Evolutionary conservation across 2,329 filamentous ascomycete genomes (phyloP), one percentile per base, ranked within the genome.

Genomic region (Rutstroemia sydowiana): DNA sequence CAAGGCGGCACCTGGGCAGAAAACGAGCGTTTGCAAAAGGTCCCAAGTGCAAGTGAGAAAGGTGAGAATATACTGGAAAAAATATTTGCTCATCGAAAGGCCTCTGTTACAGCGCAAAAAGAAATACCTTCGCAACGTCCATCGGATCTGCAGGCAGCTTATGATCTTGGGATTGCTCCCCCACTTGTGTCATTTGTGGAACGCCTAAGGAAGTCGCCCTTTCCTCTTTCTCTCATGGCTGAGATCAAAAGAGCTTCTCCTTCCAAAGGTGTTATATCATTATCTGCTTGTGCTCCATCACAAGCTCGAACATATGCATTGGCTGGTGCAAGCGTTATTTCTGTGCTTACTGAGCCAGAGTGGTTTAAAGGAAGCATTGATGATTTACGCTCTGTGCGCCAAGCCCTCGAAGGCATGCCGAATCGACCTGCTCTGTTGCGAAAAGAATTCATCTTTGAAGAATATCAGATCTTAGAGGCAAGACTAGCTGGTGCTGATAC

Each of bases 321-420:
- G 47, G 91, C 93, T 6, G 95, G 93, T 13, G 93, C 93, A 44
- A 97, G 92, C 66, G 89, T 95, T 36, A 98, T 98, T 59, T 97
- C 93, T 1, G 93, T 98, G n/a, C 78, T 98, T 43, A 98, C 93
- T 0, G 93, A 98, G 70, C 93, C 95, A 0, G 87, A 97, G 65
- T 98, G 93, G 93, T 98, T 98, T 76, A 97, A 96, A 72, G 93
- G 93, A 44, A 95, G 87, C 69, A 91, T 98, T 55, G 92, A 98
- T 53, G 93, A 98, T 66, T 73, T 98, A 49, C 82, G 87, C 55
- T 82, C 85, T 31, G 93, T 97, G 28, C 82, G 93, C 41, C 87
- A 92, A 68, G 90, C 88, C 45, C 73, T 98, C n/a, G 82, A 90
- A 61, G 85, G 87, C 11, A 90, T 98, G 84, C 85, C 88, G 1